These are phyloP conservation scores for Fusarium udum DNA, from an alignment of 2,329 filamentous ascomycete genomes.

Conservation along the genomic window DNA sequence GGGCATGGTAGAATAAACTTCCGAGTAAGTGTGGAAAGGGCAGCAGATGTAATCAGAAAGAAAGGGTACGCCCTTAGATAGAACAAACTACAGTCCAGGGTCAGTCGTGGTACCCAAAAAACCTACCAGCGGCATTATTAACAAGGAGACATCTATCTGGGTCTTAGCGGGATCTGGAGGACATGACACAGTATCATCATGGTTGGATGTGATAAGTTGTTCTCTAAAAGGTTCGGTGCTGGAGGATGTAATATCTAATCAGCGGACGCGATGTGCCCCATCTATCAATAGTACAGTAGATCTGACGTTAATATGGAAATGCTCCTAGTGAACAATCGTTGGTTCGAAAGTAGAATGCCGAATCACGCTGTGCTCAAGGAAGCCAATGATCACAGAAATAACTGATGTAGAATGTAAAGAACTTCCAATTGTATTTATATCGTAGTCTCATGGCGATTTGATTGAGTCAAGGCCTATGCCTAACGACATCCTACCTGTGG, in stretches of 20 bases:
- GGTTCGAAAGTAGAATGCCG: too few relatives aligned
- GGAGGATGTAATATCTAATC: not conserved
- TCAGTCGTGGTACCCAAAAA: rapidly evolving
- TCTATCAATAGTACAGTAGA: too few relatives aligned
- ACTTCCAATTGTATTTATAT: not conserved
- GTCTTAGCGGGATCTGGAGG: not conserved
- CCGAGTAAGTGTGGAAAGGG: too few relatives aligned
- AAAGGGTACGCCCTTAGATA: rapidly evolving
- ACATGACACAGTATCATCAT: not conserved
- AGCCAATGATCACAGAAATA: not conserved
- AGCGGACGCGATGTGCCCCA: too few relatives aligned
- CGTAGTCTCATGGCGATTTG: rapidly evolving
- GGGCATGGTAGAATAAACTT: too few relatives aligned
- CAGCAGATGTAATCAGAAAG: rapidly evolving
- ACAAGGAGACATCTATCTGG: not conserved
- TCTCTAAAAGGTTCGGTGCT: not conserved
- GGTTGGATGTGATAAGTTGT: not conserved
- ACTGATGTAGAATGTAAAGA: not conserved
- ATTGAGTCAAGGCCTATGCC: rapidly evolving
- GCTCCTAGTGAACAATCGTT: not conserved
- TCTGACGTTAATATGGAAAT: too few relatives aligned
- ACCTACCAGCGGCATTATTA: rapidly evolving
- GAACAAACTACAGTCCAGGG: not conserved
- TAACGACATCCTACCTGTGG: not conserved
- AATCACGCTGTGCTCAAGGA: not conserved